A percentile compares a stretch with the other conserved stretches of the same genome.
Evolutionary conservation across 805 yeast genomes (phyloP).

Genomic region (Candida nanaspora): DNA sequence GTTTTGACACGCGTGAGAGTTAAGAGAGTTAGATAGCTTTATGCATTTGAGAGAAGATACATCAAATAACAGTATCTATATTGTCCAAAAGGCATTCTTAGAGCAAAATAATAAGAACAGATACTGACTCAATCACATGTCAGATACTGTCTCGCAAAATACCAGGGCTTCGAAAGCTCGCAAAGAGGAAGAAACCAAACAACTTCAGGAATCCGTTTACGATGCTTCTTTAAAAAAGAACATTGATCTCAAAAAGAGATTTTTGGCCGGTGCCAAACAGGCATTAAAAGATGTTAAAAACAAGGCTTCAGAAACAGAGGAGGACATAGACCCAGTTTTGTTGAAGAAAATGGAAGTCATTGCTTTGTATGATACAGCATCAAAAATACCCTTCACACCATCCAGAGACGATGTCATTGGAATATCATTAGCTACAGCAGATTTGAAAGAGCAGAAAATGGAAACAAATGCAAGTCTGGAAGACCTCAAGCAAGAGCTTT

Average conservation of each 20-base stretch:
- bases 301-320: background rate
- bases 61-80: no score
- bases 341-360: slow-evolving; percentile 8
- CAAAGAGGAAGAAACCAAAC: background rate
- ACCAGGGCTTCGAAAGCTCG: background rate
- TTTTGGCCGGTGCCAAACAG: slow-evolving; percentile 12
- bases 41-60: no score
- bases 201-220: slow-evolving; percentile 10
- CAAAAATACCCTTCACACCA: slow-evolving; percentile 21
- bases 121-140: no score
- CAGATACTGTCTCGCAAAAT: background rate
- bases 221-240: slow-evolving; percentile 12
- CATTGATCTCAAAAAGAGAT: slow-evolving; percentile 14
- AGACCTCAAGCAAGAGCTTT: background rate
- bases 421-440: slow-evolving; percentile 16
- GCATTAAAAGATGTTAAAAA: slow-evolving; percentile 7
- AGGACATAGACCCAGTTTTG: background rate
- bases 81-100: no score
- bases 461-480: slow-evolving; percentile 5
- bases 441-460: slow-evolving; percentile 7
- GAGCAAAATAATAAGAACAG: no score
- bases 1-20: no score
- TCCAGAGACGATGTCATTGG: slow-evolving; percentile 21
- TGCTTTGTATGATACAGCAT: slow-evolving; percentile 17
- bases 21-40: no score